These are phyloP conservation scores for Phytophthora crassamura DNA, from an alignment of 352 stramenopile species.

Conservation along the genomic window DNA sequence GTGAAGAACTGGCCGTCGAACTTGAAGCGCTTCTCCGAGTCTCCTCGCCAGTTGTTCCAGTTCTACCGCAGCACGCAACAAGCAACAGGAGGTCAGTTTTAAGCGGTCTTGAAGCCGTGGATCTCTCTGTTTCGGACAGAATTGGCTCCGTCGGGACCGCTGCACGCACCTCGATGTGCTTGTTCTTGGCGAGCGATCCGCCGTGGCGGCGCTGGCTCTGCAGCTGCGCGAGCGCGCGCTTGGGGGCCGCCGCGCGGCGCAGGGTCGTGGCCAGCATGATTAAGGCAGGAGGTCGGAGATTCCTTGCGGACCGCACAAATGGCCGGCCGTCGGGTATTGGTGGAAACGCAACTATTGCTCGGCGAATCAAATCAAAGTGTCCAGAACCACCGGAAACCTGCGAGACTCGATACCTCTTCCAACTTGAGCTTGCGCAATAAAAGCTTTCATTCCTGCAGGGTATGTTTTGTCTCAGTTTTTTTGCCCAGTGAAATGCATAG, in stretches of 20 bases:
- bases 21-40: conserved; percentile 86
- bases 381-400: conserved; percentile 23
- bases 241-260: conserved; percentile 49
- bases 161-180: conserved; percentile 75
- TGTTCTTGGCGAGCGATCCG: conserved; percentile 84
- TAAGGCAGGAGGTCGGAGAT: conserved; percentile 4
- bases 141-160: too few species aligned
- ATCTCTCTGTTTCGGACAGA: neutral
- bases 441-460: neutral
- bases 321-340: conserved; percentile 19
- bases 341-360: conserved; percentile 11
- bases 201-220: conserved; percentile 77
- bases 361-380: conserved; percentile 3
- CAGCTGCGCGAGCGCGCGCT: conserved; percentile 51
- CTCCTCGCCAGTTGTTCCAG: conserved; percentile 88
- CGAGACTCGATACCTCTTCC: neutral
- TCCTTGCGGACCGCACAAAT: conserved; percentile 33
- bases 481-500: neutral
- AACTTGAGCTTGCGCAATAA: neutral
- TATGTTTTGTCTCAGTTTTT: conserved; percentile 2
- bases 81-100: conserved; percentile 13
- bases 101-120: neutral
- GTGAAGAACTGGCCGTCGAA: conserved; percentile 77
- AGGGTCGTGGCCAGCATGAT: conserved; percentile 62
- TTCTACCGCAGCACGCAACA: conserved; percentile 45